These are phyloP conservation scores for Cutaneotrichosporon arboriforme DNA, from an alignment of 1,284 basidiomycete species.

Conservation along the genomic window DNA sequence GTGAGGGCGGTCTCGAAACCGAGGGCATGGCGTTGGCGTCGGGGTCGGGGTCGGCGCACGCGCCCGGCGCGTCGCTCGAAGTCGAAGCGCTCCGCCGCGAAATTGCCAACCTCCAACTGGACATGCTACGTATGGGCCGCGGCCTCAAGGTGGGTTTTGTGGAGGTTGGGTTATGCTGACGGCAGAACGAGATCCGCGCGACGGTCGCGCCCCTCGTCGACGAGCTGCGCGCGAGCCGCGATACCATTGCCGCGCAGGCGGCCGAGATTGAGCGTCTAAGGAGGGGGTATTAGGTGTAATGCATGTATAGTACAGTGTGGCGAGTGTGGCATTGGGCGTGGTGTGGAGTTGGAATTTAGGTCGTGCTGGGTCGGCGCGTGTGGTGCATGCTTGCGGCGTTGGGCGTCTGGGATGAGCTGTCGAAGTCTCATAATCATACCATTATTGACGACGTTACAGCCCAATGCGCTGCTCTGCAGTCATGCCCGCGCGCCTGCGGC, in stretches of 20 bases:
- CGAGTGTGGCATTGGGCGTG: not conserved
- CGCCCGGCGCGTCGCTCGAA: not conserved
- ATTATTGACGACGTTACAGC: too few species aligned
- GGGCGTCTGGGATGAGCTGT: too few species aligned
- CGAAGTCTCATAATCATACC: too few species aligned
- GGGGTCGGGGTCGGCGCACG: not conserved
- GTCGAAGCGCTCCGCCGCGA: slow-evolving; percentile 24
- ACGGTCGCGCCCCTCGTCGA: slow-evolving; percentile 24
- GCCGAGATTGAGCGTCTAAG: slow-evolving; percentile 33
- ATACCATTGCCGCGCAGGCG: slow-evolving; percentile 27
- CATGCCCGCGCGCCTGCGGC: slow-evolving; percentile 11
- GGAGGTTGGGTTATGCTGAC: not conserved
- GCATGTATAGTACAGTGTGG: not conserved
- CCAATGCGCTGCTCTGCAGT: slow-evolving; percentile 12
- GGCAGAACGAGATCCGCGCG: slow-evolving; percentile 28
- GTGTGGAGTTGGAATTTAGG: too few species aligned
- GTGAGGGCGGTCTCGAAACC: not conserved
- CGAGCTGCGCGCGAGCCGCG: slow-evolving; percentile 23
- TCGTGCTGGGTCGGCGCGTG: not conserved
- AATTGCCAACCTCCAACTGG: slow-evolving; percentile 30
- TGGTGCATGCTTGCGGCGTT: too few species aligned
- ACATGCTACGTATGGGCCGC: slow-evolving; percentile 35
- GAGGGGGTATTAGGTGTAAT: slow-evolving; percentile 18
- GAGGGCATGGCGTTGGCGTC: slow-evolving; percentile 6
- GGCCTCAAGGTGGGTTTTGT: slow-evolving; percentile 23